Evolutionary conservation across 2,329 filamentous ascomycete species (phyloP).

Genomic region (Sclerotiophoma versabilis): DNA sequence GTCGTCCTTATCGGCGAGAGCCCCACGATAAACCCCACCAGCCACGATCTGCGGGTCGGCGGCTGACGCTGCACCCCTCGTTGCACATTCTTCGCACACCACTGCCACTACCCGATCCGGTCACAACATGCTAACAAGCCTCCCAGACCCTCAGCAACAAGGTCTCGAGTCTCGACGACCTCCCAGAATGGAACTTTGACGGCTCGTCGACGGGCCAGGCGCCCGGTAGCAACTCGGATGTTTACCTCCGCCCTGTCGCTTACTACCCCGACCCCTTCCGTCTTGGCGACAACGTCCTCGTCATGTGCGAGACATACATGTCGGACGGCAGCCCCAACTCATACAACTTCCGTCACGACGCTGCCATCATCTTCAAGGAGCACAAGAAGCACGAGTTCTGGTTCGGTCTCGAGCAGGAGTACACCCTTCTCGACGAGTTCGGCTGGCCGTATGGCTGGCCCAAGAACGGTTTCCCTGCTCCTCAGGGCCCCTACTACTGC

Average conservation of each 20-base stretch:
- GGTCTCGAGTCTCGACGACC: conserved; percentile 66
- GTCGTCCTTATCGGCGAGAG: conserved; percentile 42
- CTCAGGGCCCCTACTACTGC: conserved; percentile 96
- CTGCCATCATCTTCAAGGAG: conserved; percentile 85
- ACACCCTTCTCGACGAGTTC: conserved; percentile 86
- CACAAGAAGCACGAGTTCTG: conserved; percentile 85
- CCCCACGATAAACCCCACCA: conserved; percentile 42
- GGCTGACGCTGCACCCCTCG: conserved; percentile 4
- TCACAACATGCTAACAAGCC: conserved; percentile 28
- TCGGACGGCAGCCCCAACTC: conserved; percentile 95
- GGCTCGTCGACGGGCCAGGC: conserved; percentile 93
- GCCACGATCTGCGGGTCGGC: conserved; percentile 19
- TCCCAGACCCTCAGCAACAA: conserved; percentile 68
- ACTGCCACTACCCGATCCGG: conserved; percentile 11
- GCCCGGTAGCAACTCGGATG: conserved; percentile 93
- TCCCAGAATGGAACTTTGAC: conserved; percentile 82
- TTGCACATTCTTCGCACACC: conserved; percentile 6
- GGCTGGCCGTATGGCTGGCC: conserved; percentile 95
- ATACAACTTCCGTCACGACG: conserved; percentile 97
- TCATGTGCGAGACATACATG: conserved; percentile 94
- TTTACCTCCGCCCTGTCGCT: conserved; percentile 91
- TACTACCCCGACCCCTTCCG: conserved; percentile 94
- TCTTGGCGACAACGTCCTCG: conserved; percentile 86
- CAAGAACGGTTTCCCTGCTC: conserved; percentile 85
- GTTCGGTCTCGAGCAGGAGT: conserved; percentile 99